These are phyloP conservation scores for Entamoeba dispar DNA, from an alignment of 208 protist genomes.

Conservation along the genomic window DNA sequence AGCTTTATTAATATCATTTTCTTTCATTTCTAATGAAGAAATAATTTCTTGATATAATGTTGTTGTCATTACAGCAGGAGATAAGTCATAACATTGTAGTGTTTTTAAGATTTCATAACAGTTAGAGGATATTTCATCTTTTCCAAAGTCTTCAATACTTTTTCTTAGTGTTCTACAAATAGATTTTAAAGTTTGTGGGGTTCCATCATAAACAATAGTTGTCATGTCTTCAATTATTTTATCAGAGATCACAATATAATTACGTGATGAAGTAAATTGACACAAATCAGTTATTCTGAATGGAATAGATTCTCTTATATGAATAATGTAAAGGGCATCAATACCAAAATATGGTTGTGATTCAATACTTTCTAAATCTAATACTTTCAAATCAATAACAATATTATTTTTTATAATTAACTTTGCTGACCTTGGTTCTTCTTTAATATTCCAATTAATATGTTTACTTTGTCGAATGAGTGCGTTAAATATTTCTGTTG, in stretches of 20 bases:
- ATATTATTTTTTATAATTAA: background rate
- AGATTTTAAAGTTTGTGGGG: background rate
- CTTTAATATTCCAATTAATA: background rate
- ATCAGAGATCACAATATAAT: background rate
- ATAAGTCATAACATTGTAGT: background rate
- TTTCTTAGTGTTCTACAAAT: background rate
- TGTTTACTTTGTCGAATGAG: background rate
- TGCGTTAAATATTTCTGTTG: background rate
- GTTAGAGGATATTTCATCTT: background rate
- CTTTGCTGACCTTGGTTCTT: background rate
- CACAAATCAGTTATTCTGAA: background rate
- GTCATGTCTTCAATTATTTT: background rate
- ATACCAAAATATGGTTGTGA: background rate
- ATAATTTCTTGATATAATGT: background rate
- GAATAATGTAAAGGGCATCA: background rate
- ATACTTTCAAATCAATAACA: background rate
- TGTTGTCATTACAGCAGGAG: background rate
- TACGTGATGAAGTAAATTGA: background rate
- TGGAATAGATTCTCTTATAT: background rate
- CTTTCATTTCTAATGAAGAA: background rate
- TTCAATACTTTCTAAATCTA: background rate
- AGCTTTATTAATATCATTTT: background rate
- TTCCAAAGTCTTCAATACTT: background rate
- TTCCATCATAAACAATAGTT: background rate
- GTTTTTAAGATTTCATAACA: background rate